These are phyloP conservation scores for Cercospora zeina DNA, from an alignment of 2,329 filamentous ascomycete genomes.

Conservation along the genomic window DNA sequence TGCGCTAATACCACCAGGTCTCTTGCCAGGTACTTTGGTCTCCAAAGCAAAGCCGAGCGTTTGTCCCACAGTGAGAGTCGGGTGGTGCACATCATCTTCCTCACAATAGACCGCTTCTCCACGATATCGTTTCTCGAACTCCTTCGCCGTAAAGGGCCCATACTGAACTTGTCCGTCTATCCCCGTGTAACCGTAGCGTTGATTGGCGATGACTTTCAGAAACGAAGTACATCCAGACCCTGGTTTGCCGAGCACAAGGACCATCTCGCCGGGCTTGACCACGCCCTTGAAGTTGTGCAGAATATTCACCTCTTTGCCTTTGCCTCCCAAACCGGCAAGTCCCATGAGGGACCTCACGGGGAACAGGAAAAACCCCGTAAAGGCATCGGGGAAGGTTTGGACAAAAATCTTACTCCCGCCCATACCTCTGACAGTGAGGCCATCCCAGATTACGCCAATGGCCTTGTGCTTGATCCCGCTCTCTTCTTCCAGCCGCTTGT, in stretches of 20 bases:
- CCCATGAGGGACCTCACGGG: constrained; percentile 62
- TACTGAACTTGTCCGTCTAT: constrained; percentile 65
- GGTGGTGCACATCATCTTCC: constrained; percentile 82
- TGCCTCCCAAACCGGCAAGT: constrained; percentile 65
- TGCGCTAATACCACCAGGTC: constrained; percentile 69
- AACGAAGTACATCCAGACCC: constrained; percentile 61
- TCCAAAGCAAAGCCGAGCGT: constrained; percentile 83
- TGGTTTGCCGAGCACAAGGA: constrained; percentile 76
- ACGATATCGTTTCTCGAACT: constrained; percentile 70
- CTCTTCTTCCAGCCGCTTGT: constrained; percentile 67
- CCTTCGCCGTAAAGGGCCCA: constrained; percentile 66
- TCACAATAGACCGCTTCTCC: constrained; percentile 85
- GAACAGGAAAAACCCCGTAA: constrained; percentile 68
- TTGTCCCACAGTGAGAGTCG: constrained; percentile 83
- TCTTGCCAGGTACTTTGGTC: constrained; percentile 67
- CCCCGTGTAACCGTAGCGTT: constrained; percentile 60
- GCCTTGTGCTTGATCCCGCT: constrained; percentile 76
- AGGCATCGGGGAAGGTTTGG: constrained; percentile 60
- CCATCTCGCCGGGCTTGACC: constrained; percentile 81
- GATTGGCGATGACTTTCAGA: constrained; percentile 57
- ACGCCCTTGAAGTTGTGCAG: constrained; percentile 67
- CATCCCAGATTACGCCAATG: constrained; percentile 65
- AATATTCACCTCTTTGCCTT: constrained; percentile 70
- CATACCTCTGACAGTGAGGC: constrained; percentile 63
- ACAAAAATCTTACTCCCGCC: constrained; percentile 64